These are phyloP conservation scores for Ramularia collo-cygni DNA, from an alignment of 2,329 filamentous ascomycete species.

Conservation along the genomic window DNA sequence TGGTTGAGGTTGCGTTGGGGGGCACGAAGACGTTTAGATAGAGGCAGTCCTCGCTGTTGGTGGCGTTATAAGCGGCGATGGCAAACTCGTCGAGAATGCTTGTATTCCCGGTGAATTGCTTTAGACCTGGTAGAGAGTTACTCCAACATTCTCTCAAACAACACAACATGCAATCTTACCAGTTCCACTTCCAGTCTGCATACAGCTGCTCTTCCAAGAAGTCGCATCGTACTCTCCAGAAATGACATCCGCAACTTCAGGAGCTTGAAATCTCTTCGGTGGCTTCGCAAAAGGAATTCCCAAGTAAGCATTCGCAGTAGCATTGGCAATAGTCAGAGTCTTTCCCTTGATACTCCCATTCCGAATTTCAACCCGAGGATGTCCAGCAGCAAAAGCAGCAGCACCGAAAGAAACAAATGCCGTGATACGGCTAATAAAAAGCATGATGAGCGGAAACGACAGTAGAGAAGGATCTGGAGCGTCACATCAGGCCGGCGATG, in stretches of 20 bases:
- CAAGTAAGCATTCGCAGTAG: conserved; percentile 2
- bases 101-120: background rate
- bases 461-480: too few relatives aligned
- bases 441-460: too few relatives aligned
- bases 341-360: too few relatives aligned
- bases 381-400: too few relatives aligned
- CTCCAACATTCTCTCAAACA: background rate
- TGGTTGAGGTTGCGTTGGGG: conserved; percentile 1
- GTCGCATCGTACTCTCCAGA: background rate
- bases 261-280: background rate
- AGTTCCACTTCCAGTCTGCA: background rate
- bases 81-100: background rate
- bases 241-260: background rate
- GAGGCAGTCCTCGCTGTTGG: conserved; percentile 5
- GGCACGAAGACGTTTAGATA: conserved; percentile 1
- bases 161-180: background rate
- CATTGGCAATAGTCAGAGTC: background rate
- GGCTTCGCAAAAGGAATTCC: conserved; percentile 5
- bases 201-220: background rate
- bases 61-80: background rate
- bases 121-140: background rate
- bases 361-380: background rate
- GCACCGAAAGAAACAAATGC: too few relatives aligned
- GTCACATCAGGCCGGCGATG: too few relatives aligned
- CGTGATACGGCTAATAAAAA: too few relatives aligned